phyloP scores from a whole-genome alignment of 2,329 filamentous ascomycete genomes.

The Aspergillus udagawae region DNA sequence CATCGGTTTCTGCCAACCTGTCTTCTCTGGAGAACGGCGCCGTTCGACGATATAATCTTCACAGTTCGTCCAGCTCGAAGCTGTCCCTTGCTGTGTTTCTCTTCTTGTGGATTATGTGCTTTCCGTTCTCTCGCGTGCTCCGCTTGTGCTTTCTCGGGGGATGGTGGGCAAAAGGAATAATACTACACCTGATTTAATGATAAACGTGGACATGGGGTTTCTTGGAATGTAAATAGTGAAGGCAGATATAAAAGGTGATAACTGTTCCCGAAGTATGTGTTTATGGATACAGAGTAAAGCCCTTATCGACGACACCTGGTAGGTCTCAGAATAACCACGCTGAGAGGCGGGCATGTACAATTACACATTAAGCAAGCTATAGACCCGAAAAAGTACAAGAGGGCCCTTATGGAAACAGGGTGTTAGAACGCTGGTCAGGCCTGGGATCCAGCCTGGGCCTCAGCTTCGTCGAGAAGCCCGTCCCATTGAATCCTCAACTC shows the following conservation, averaged over 20 bases:
- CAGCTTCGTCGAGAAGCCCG: conserved; percentile 32
- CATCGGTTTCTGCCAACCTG: background rate
- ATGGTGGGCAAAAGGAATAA: conserved; percentile 23
- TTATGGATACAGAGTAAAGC: background rate
- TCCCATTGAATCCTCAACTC: conserved; percentile 40
- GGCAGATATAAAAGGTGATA: background rate
- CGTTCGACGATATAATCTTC: background rate
- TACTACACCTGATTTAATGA: conserved; percentile 32
- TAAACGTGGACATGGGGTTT: conserved; percentile 28
- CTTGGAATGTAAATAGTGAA: conserved; percentile 31
- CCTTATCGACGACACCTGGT: background rate
- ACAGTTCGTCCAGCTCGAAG: background rate
- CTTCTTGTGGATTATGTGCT: conserved; percentile 9
- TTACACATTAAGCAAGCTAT: background rate
- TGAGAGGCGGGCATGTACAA: background rate
- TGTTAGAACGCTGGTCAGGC: background rate
- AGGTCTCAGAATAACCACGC: background rate
- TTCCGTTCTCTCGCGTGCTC: conserved; percentile 8
- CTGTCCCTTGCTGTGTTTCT: conserved; percentile 10
- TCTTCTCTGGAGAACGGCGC: background rate
- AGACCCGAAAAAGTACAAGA: background rate
- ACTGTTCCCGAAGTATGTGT: background rate
- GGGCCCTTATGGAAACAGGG: background rate
- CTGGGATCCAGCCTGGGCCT: conserved; percentile 11
- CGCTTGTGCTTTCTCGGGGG: conserved; percentile 15